Conservation (phyloP, 371 early-diverging fungal species). For the Mucor ambiguus region DNA sequence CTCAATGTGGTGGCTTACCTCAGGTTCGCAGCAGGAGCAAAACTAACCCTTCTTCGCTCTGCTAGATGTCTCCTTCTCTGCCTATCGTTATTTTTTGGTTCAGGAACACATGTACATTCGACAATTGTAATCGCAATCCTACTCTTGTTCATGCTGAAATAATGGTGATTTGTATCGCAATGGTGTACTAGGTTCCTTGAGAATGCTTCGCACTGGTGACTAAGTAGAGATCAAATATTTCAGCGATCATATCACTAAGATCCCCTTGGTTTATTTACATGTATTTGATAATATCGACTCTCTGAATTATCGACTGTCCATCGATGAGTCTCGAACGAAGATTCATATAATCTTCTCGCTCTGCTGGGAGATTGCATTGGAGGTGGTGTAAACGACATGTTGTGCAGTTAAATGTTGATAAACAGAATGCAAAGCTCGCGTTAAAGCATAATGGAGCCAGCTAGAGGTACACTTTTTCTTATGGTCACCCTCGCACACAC, state of each 20-base stretch:
- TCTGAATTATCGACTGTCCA: slow-evolving; percentile 15
- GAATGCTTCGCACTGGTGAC: slow-evolving; percentile 15
- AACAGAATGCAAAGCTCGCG: not conserved
- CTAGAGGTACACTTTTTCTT: not conserved
- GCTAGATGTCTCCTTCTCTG: slow-evolving; percentile 4
- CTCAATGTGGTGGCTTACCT: not conserved
- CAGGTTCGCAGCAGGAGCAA: slow-evolving; percentile 13
- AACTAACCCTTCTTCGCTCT: slow-evolving; percentile 16
- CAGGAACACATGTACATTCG: not conserved
- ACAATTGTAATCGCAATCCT: not conserved
- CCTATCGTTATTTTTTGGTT: not conserved
- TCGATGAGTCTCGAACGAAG: not conserved
- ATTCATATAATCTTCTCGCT: not conserved
- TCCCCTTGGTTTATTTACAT: not conserved
- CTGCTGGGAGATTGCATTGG: not conserved
- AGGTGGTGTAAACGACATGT: slow-evolving; percentile 6
- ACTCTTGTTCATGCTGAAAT: slow-evolving; percentile 19
- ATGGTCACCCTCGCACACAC: not conserved
- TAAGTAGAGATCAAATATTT: not conserved
- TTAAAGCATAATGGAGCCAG: not conserved
- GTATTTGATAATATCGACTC: not conserved
- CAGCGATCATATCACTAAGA: not conserved
- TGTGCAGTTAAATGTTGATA: not conserved
- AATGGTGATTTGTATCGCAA: slow-evolving; percentile 14
- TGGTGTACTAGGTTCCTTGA: slow-evolving; percentile 8